Evolutionary conservation across 2,329 filamentous ascomycete genomes (phyloP).

Genomic region (Fusarium sp.): DNA sequence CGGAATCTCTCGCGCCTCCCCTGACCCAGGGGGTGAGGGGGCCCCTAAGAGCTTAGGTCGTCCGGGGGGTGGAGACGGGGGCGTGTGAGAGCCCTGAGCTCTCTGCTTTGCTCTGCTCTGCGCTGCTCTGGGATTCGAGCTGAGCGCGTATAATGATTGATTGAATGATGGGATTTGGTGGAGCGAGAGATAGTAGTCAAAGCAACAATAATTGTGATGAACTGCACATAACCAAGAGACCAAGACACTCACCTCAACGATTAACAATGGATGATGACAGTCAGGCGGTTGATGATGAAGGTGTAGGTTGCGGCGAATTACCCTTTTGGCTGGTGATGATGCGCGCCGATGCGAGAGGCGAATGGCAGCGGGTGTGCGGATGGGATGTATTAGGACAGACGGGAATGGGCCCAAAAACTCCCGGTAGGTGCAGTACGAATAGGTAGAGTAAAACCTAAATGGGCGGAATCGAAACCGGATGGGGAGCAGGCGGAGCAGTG

Average conservation of each 20-base stretch:
- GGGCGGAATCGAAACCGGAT: slow-evolving; percentile 30
- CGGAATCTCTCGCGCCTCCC: slow-evolving; percentile 52
- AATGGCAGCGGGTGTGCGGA: slow-evolving; percentile 27
- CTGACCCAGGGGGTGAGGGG: slow-evolving; percentile 50
- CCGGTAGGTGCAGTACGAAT: background rate
- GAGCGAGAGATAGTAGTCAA: no score
- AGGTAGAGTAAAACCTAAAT: slow-evolving; percentile 36
- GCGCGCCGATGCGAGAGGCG: slow-evolving; percentile 12
- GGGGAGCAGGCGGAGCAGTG: slow-evolving; percentile 11
- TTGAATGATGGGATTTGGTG: background rate
- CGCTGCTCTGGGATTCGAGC: slow-evolving; percentile 16
- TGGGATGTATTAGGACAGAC: slow-evolving; percentile 26
- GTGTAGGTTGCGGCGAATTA: background rate
- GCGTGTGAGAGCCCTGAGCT: slow-evolving; percentile 22
- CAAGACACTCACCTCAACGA: slow-evolving; percentile 13
- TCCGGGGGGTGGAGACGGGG: slow-evolving; percentile 35
- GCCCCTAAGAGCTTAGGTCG: slow-evolving; percentile 36
- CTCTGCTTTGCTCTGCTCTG: background rate
- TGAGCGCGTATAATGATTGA: slow-evolving; percentile 6
- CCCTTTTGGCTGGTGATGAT: slow-evolving; percentile 19
- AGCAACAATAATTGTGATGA: background rate
- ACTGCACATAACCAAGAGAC: background rate
- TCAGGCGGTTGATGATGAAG: slow-evolving; percentile 8
- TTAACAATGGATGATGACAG: slow-evolving; percentile 7
- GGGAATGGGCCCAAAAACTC: slow-evolving; percentile 22